Base-by-base conservation (phyloP, 1,139 yeast species). In the Blastobotrys aristatus region DNA sequence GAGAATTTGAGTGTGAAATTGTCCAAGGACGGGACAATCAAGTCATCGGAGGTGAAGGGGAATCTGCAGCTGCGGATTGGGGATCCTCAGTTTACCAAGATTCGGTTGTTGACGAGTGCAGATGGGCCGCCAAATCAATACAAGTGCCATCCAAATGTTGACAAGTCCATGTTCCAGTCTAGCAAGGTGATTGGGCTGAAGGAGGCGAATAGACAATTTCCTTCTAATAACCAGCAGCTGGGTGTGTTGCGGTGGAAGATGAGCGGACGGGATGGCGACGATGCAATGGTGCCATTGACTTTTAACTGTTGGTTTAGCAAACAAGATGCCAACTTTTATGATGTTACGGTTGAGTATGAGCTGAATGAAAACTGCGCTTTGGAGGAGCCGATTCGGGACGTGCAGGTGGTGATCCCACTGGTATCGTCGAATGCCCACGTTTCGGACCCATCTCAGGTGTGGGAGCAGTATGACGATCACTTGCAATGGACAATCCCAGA, bases 121-220 rank as follows among this genome's bases (percentile, higher is more conserved):
- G 74, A 67, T 40, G 73, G 72, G 46, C 69, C 72, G 38, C 65
- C 72, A 17, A 75, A 80, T 48, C 92, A 83, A 63, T 92, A 80
- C 73, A 90, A 90, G 67, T 88, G 97, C 26, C 97, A 92, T 70
- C 98, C 98, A 53, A 89, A 90, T 65, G 95, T 92, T 55, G 97
- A 92, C 70, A 83, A 87, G 63, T 72, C 72, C 43, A 68, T 79
- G 60, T 92, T 90, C 66, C 73, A 76, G 41, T 66, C 74, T 21
- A 67, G 73, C 27, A 74, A 77, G 53, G 68, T 77, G 37, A 80
- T 92, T 62, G 84, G 84, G 1, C 77, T 90, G 60, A 87, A 85
- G 63, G 95, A 89, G 63, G 72, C 80, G 47, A 64, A 77, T 37
- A 86, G 88, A 61, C 78, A 89, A 26, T 90, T 92, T 77, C 97